Base-by-base conservation (phyloP, 805 yeast species). In the Nakazawaea sp. region DNA sequence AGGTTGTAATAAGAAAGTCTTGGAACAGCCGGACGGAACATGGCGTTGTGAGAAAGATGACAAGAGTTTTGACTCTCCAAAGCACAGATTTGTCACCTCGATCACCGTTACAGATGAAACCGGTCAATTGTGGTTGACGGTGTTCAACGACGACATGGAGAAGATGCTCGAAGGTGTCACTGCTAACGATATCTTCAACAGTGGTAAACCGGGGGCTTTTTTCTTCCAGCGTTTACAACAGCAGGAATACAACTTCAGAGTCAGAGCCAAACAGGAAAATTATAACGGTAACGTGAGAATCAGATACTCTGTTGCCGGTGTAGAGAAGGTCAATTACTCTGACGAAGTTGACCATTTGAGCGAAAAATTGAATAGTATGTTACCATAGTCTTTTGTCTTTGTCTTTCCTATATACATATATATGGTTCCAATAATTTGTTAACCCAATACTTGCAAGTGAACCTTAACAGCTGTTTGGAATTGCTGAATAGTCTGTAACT, bases 1-100 rank as follows among this genome's bases (percentile, higher is more conserved):
- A 32, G 77, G 72, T 28, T 92, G 98, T 66, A 80, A 80, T 55
- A 79, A 88, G 53, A 92, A 92, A 61, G 86, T 88, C 21, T 63
- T 82, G 30, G 85, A 85, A 51, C 79, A 72, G 38, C 67, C 75
- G 23, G 81, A 75, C 51, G 86, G 82, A 11, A 66, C 79, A 13
- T 89, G 95, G 95, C 76, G 95, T 58, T 92, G 98, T 66, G 97
- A 89, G 56, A 82, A 81, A 56, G 89, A 97, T 70, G 81, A 85
- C 50, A 65, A 72, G 39, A 73, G 72, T 44, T 80, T 75, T 52
- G 66, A 71, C 2, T 70, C 67, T 32, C 97, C 97, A 15, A 64
- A 70, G 33, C 79, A 84, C 63, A 74, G 97, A 56, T 92, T 84
- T 49, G 78, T 88, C 36, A 58, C 90, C 48, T 79, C 81, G n/a